Conservation (phyloP, 176 grass and related monocot species). For the Hsuehochloa calcarea region DNA sequence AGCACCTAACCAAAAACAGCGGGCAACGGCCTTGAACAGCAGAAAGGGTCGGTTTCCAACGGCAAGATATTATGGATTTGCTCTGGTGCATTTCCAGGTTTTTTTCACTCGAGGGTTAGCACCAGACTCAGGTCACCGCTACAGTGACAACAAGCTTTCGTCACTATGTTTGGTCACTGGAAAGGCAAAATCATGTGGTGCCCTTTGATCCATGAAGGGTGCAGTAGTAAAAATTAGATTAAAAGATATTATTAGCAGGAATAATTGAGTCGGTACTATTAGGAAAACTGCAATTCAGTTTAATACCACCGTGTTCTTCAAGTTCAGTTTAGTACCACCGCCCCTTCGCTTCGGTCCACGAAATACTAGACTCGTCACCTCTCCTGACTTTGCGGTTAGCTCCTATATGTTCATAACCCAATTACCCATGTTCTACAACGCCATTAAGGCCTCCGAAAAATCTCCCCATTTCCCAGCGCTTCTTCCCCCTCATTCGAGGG, state of each 20-base stretch:
- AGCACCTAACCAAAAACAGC: background rate
- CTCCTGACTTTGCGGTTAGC: too few relatives aligned
- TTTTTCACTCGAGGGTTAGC: background rate
- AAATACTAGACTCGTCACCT: too few relatives aligned
- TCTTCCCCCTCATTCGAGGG: background rate
- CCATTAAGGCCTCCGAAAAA: conserved; percentile 39
- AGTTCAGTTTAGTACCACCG: too few relatives aligned
- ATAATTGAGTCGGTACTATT: too few relatives aligned
- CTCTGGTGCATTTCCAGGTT: background rate
- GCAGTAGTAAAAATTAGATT: background rate
- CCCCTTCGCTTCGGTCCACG: too few relatives aligned
- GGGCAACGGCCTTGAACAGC: background rate
- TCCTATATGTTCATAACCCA: too few relatives aligned
- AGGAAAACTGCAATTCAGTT: too few relatives aligned
- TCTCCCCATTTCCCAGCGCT: conserved; percentile 4
- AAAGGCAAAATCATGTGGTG: background rate
- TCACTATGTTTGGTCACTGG: background rate
- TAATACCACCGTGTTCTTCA: too few relatives aligned
- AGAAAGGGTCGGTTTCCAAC: background rate
- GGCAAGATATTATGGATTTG: background rate
- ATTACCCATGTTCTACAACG: too few relatives aligned
- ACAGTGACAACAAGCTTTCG: background rate
- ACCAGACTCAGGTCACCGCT: background rate
- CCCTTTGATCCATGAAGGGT: background rate
- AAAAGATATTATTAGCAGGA: background rate